Evolutionary conservation across 1,284 basidiomycete species (phyloP).

Genomic region (Sparassis latifolia): DNA sequence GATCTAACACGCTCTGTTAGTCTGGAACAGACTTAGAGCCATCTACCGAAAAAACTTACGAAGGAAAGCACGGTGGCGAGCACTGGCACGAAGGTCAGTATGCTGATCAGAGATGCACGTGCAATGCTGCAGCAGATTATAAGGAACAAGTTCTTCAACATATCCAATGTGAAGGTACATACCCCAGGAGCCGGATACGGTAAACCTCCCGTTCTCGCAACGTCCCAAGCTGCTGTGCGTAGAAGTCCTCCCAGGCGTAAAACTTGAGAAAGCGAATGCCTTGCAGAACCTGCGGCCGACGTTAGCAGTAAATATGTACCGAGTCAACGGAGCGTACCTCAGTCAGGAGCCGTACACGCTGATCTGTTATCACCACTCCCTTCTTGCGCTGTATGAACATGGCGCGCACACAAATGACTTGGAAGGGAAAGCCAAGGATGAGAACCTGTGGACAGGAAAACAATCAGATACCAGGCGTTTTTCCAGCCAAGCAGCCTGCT

Average conservation of each 20-base stretch:
- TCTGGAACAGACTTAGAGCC: neutral
- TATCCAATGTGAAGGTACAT: conserved; percentile 15
- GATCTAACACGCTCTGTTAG: conserved; percentile 35
- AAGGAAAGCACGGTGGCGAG: conserved; percentile 71
- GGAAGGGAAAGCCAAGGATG: conserved; percentile 55
- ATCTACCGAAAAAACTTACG: conserved; percentile 28
- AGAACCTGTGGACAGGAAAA: conserved; percentile 33
- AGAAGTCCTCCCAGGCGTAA: conserved; percentile 63
- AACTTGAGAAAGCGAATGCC: conserved; percentile 58
- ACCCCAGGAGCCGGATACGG: conserved; percentile 45
- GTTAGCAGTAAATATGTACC: neutral
- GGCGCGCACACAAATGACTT: conserved; percentile 52
- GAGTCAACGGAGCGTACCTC: conserved; percentile 32
- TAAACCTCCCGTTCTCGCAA: conserved; percentile 48
- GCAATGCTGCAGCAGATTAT: conserved; percentile 31
- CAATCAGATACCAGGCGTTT: neutral
- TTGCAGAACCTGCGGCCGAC: conserved; percentile 42
- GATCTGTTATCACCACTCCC: conserved; percentile 70
- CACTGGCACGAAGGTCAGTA: conserved; percentile 57
- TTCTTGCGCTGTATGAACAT: conserved; percentile 62
- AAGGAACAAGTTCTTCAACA: neutral
- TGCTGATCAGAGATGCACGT: conserved; percentile 48
- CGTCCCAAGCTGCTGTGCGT: conserved; percentile 42
- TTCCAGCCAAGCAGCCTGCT: conserved; percentile 3
- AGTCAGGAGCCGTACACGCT: conserved; percentile 56